Evolutionary conservation across 1,284 basidiomycete species (phyloP).

Genomic region (Mycocalia duriaeana): DNA sequence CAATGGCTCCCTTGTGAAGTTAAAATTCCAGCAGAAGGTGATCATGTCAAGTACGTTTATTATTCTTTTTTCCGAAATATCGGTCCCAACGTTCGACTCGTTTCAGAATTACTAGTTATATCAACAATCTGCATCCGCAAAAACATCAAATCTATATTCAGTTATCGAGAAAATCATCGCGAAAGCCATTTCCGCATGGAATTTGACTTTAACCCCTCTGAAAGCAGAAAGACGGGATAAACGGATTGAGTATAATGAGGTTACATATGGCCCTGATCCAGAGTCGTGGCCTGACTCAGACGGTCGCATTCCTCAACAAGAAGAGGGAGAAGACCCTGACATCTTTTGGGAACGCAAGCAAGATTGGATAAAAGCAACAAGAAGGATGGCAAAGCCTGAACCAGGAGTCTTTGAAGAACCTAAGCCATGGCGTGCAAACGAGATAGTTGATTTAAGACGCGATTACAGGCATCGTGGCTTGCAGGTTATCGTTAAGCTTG

Average conservation of each 20-base stretch:
- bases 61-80: not conserved
- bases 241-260: constrained; percentile 7
- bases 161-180: constrained; percentile 20
- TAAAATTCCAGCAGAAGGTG: constrained; percentile 4
- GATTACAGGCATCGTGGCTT: constrained; percentile 20
- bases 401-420: not conserved
- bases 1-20: constrained; percentile 34
- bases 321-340: constrained; percentile 11
- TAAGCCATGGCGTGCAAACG: not conserved
- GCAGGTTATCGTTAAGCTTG: constrained; percentile 49
- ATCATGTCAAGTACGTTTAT: not conserved
- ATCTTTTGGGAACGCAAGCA: constrained; percentile 8
- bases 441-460: constrained; percentile 14
- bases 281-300: not conserved
- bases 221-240: not conserved
- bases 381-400: not conserved
- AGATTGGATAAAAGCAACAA: constrained; percentile 5
- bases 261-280: not conserved
- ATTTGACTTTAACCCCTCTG: constrained; percentile 16
- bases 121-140: constrained; percentile 25
- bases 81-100: not conserved
- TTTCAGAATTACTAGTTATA: constrained; percentile 21
- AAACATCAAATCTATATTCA: constrained; percentile 16
- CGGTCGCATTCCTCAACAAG: not conserved
- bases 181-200: constrained; percentile 22